Base-by-base conservation (phyloP, 352 stramenopile genomes). In the Phytophthora quininea region DNA sequence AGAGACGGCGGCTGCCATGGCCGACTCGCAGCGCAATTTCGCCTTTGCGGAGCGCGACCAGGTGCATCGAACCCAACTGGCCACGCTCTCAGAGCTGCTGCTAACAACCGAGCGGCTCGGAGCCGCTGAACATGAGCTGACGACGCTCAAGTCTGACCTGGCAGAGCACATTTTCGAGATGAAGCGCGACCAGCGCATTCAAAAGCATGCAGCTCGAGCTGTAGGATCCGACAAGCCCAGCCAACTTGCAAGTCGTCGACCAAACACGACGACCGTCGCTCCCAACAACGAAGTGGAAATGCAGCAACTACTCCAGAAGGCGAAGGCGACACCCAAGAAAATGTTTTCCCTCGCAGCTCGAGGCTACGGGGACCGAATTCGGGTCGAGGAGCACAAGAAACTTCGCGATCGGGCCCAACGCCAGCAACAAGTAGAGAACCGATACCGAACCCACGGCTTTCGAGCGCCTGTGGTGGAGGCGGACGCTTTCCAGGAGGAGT, bases 21-120 rank as follows among this genome's bases (percentile, higher is more conserved):
- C 82, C 3, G 84, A 93, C 30, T 90, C 82, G 8, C 81, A 90
- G 56, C 81, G 84, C 47, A 93, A 89, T 54, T 84, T 88, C 32
- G 78, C 79, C 30, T 80, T 90, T 6, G 74, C 55, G 4, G 81
- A 91, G 49, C 82, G 82, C 3, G 80, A 91, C 32, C 69, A 76
- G 37, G 67, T 79, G 6, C 77, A 87, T 24, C 77, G 76, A 10
- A 73, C 77, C 8, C 77, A 86, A 50, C 56, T 67, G 0, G 80
- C 80, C 0, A 65, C 73, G 2, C 45, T 89, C 4, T 73, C 76
- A 0, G 84, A 93, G 33, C 73, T 90, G 0, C 40, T 87, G 1
- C 48, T 90, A 15, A 54, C 73, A 2, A 83, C 76, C 0, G 79
- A 82, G 29, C 75, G 81, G 0, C 74, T 93, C 10, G 72, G 74